Percentiles rank a stretch among this genome's conserved stretches.
Conservation (phyloP, 805 yeast species). For the Teunomyces lycoperdinae region DNA sequence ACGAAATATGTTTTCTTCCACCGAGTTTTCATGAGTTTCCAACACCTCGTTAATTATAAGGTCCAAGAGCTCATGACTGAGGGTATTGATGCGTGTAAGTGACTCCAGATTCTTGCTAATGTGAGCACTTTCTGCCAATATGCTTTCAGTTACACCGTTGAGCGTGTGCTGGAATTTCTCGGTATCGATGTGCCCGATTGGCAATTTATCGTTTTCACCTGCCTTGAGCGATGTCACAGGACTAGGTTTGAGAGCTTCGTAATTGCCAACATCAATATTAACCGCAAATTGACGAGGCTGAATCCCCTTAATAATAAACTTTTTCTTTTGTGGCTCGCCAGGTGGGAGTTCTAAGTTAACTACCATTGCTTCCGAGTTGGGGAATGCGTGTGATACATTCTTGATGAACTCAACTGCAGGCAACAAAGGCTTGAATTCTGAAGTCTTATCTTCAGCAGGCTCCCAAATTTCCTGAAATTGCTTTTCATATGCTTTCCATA, state of each 20-base stretch:
- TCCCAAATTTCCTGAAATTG: slow-evolving; percentile 71
- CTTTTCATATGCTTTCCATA: slow-evolving; percentile 92
- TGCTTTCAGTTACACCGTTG: slow-evolving; percentile 18
- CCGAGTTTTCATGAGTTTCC: slow-evolving; percentile 21
- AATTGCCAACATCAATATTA: slow-evolving; percentile 40
- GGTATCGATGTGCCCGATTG: slow-evolving; percentile 37
- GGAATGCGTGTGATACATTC: slow-evolving; percentile 86
- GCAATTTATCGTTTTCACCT: slow-evolving; percentile 18
- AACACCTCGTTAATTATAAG: slow-evolving; percentile 25
- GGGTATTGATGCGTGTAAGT: slow-evolving; percentile 23
- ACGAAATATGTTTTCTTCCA: slow-evolving; percentile 28
- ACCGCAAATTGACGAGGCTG: slow-evolving; percentile 75
- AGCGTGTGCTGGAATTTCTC: slow-evolving; percentile 31
- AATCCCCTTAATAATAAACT: slow-evolving; percentile 90
- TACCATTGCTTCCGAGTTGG: slow-evolving; percentile 90
- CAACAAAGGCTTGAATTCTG: slow-evolving; percentile 44
- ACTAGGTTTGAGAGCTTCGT: slow-evolving; percentile 36
- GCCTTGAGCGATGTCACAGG: slow-evolving; percentile 10
- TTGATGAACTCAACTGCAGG: slow-evolving; percentile 97
- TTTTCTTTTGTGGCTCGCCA: slow-evolving; percentile 52
- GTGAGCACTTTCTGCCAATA: slow-evolving; percentile 20
- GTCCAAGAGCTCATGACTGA: slow-evolving; percentile 35
- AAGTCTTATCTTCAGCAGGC: slow-evolving; percentile 38
- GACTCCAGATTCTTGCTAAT: slow-evolving; percentile 15
- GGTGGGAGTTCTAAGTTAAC: slow-evolving; percentile 51